A percentile compares a stretch with the other conserved stretches of the same genome.
phyloP scores from a whole-genome alignment of 805 yeast species.

The Priceomyces haplophilus region DNA sequence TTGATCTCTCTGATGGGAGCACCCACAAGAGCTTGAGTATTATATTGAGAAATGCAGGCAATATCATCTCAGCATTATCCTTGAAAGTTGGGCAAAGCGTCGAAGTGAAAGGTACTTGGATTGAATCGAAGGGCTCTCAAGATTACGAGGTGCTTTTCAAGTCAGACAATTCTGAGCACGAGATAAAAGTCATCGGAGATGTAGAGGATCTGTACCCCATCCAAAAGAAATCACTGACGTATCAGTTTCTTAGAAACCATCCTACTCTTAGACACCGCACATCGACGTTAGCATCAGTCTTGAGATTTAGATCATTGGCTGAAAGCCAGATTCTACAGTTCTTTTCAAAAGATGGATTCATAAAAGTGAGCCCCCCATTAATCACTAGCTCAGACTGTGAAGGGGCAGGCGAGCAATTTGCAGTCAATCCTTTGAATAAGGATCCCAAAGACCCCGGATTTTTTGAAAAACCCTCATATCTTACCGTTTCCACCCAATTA shows the following conservation, averaged over 20 bases:
- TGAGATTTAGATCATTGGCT: constrained; percentile 70
- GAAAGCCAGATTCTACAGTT: constrained; percentile 53
- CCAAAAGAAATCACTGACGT: constrained; percentile 72
- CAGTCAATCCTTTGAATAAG: constrained; percentile 25
- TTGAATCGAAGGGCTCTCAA: constrained; percentile 31
- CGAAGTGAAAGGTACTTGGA: constrained; percentile 31
- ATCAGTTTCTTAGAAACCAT: constrained; percentile 63
- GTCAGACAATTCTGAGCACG: constrained; percentile 23
- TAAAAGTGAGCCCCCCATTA: constrained; percentile 81
- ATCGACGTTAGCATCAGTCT: constrained; percentile 55
- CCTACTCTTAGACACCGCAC: constrained; percentile 81
- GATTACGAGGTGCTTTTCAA: constrained; percentile 28
- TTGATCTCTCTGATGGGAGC: constrained; percentile 81
- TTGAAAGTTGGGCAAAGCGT: constrained; percentile 49
- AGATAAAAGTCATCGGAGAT: constrained; percentile 53
- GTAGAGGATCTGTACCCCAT: constrained; percentile 69
- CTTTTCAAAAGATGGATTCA: constrained; percentile 53
- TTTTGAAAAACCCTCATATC: constrained; percentile 63
- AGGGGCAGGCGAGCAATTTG: constrained; percentile 93
- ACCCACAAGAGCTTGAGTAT: constrained; percentile 52
- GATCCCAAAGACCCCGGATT: constrained; percentile 31
- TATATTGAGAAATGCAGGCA: constrained; percentile 27
- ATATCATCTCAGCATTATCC: constrained; percentile 21
- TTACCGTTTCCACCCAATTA: constrained; percentile 90
- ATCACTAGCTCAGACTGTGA: constrained; percentile 91